phyloP scores from a whole-genome alignment of 2,329 filamentous ascomycete genomes.

The Verticillium nubilum region DNA sequence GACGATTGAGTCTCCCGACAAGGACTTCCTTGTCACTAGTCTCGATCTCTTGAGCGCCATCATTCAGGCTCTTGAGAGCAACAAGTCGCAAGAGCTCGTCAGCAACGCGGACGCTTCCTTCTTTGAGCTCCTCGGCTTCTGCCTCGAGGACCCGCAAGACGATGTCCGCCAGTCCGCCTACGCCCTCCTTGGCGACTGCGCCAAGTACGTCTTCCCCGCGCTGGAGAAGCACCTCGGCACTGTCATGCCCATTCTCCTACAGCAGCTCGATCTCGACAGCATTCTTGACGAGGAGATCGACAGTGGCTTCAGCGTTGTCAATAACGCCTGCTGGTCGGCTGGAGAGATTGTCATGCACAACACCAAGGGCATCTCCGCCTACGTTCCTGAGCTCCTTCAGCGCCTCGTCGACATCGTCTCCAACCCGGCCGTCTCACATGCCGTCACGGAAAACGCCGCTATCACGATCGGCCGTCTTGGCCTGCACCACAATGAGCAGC shows the following conservation, averaged over 20 bases:
- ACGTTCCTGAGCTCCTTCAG: constrained; percentile 69
- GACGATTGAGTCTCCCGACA: constrained; percentile 74
- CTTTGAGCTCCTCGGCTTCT: constrained; percentile 85
- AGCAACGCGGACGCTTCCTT: constrained; percentile 71
- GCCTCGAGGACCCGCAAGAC: constrained; percentile 85
- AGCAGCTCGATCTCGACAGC: constrained; percentile 77
- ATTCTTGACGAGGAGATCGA: constrained; percentile 77
- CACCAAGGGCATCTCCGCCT: constrained; percentile 69
- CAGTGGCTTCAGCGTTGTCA: constrained; percentile 84
- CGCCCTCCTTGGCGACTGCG: constrained; percentile 88
- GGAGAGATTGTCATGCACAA: constrained; percentile 87
- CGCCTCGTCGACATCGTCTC: constrained; percentile 77
- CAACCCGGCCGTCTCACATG: constrained; percentile 78
- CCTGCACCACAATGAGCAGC: constrained; percentile 65
- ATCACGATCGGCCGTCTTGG: constrained; percentile 88
- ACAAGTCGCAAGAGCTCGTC: constrained; percentile 72
- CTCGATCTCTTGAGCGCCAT: constrained; percentile 90
- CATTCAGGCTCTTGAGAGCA: constrained; percentile 76
- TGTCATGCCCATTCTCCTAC: constrained; percentile 76
- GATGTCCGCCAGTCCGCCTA: constrained; percentile 96
- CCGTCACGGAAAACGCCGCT: constrained; percentile 87
- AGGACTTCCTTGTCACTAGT: constrained; percentile 94
- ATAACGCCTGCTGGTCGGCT: constrained; percentile 96
- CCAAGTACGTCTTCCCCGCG: constrained; percentile 84
- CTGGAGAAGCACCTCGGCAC: constrained; percentile 67